Evolutionary conservation across 768 basidiomycete species (phyloP), one percentile per base, ranked within the genome.

Genomic region (Lyophyllum atratum): DNA sequence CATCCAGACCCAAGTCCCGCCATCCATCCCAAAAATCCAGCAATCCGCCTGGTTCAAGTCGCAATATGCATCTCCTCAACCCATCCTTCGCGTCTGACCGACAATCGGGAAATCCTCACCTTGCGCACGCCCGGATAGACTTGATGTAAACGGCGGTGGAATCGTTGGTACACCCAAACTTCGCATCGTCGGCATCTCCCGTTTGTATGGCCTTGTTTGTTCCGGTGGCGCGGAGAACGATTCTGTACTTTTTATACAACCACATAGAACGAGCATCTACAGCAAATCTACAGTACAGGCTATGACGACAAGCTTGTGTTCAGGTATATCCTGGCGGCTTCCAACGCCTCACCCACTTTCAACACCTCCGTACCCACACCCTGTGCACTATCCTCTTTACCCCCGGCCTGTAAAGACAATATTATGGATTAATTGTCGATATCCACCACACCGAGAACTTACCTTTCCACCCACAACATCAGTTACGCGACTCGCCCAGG

Each of bases 391-490:
- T 98, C 97, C 57, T 93, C 93, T 73, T 95, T 98, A 14, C 97
- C 97, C 53, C 97, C 97, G 50, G 93, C 93, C 93, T 95, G 53
- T 26, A 37, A 17, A 25, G 8, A 55, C 24, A 49, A n/a, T n/a
- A n/a, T n/a, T n/a, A n/a, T n/a, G n/a, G n/a, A n/a, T n/a, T n/a
- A n/a, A n/a, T n/a, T n/a, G n/a, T n/a, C n/a, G n/a, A n/a, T n/a
- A n/a, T n/a, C n/a, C n/a, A n/a, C n/a, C n/a, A n/a, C n/a, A n/a
- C n/a, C n/a, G 44, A 15, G 43, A 26, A 65, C 76, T 64, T 64
- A 93, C 94, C 86, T 96, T 98, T 42, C 97, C 97, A 24, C 95
- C 95, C 10, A 98, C 64, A 9, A 95, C 73, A 33, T 89, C 89
- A 5, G 83, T 80, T 19, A 97, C 89, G 58, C 82, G 84, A 22